A percentile compares a stretch with the other conserved stretches of the same genome.
Conservation (phyloP, 2,329 filamentous ascomycete species). For the Aureobasidium sp. region DNA sequence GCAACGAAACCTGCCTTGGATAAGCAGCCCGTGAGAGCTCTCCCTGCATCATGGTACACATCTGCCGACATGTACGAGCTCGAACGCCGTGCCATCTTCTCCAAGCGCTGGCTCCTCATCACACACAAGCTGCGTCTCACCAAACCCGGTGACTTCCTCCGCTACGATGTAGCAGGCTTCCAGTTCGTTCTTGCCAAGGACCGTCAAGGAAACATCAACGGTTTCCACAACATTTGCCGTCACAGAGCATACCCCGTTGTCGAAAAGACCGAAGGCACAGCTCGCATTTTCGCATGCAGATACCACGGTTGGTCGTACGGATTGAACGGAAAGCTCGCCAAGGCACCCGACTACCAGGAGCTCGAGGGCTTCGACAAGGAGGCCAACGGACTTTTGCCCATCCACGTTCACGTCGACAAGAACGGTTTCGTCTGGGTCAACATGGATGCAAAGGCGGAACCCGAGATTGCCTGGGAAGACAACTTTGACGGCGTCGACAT, state of each 20-base stretch:
- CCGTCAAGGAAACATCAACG: constrained; percentile 47
- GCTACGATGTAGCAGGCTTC: constrained; percentile 50
- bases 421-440: constrained; percentile 56
- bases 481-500: constrained; percentile 44
- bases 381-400: constrained; percentile 50
- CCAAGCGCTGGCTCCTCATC: constrained; percentile 49
- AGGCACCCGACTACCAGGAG: constrained; percentile 53
- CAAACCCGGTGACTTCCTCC: constrained; percentile 51
- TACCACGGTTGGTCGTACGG: constrained; percentile 60
- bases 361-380: constrained; percentile 50
- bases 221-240: constrained; percentile 57
- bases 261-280: constrained; percentile 43
- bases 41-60: constrained; percentile 41
- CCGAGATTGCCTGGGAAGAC: constrained; percentile 44
- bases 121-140: constrained; percentile 47
- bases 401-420: constrained; percentile 48
- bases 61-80: constrained; percentile 40
- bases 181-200: constrained; percentile 49
- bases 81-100: constrained; percentile 42
- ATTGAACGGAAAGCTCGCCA: constrained; percentile 50
- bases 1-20: constrained; percentile 5
- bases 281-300: constrained; percentile 50
- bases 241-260: constrained; percentile 56
- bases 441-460: constrained; percentile 41
- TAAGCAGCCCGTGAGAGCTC: constrained; percentile 21